These are phyloP conservation scores for Sanghuangporus sanghuang DNA, from an alignment of 1,284 basidiomycete species.

Conservation along the genomic window DNA sequence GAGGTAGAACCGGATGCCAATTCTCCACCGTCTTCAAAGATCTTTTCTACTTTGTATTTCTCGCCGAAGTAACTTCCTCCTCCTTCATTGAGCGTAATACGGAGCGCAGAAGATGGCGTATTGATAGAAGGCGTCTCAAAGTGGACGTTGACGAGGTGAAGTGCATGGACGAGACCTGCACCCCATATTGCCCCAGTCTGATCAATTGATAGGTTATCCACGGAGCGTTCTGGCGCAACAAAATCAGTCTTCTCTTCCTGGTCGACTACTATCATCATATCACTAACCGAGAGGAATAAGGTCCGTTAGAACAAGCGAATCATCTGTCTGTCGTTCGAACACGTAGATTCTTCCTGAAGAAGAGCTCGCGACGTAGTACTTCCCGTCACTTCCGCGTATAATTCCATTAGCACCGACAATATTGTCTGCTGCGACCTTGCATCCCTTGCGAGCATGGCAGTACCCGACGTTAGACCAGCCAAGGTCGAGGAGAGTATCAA, in stretches of 20 bases:
- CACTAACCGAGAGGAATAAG: constrained; percentile 37
- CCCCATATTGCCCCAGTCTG: constrained; percentile 52
- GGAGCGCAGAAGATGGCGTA: constrained; percentile 43
- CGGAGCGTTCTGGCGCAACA: constrained; percentile 32
- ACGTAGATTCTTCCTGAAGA: constrained; percentile 39
- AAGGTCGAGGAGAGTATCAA: constrained; percentile 13
- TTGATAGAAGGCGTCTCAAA: constrained; percentile 33
- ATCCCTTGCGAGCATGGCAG: constrained; percentile 52
- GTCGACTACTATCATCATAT: not conserved
- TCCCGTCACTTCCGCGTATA: constrained; percentile 41
- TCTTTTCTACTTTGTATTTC: constrained; percentile 60
- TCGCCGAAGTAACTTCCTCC: constrained; percentile 52
- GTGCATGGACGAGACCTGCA: constrained; percentile 35
- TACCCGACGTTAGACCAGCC: constrained; percentile 45
- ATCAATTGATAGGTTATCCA: constrained; percentile 58
- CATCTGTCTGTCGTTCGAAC: constrained; percentile 50
- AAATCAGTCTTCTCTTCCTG: not conserved
- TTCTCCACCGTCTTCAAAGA: constrained; percentile 60
- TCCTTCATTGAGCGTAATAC: constrained; percentile 50
- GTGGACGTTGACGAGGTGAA: constrained; percentile 30
- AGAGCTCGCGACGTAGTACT: constrained; percentile 49
- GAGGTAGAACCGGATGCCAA: constrained; percentile 50
- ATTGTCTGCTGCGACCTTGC: constrained; percentile 45
- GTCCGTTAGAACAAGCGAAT: constrained; percentile 46
- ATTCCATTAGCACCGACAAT: constrained; percentile 54